phyloP scores from a whole-genome alignment of 2,329 filamentous ascomycete species.

The Pseudogymnoascus sp. region DNA sequence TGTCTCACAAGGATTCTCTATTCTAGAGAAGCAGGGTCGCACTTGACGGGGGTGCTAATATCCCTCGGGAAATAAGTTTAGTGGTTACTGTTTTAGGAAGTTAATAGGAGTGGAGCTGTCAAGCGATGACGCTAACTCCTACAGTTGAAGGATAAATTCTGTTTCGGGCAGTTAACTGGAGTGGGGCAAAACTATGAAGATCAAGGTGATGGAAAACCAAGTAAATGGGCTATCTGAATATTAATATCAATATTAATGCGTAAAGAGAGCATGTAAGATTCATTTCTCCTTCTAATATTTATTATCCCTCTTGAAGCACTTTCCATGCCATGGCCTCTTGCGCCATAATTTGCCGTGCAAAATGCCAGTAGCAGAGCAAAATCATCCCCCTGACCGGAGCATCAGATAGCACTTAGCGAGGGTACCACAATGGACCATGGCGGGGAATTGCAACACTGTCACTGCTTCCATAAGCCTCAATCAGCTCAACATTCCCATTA shows the following conservation, averaged over 20 bases:
- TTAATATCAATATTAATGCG: not conserved
- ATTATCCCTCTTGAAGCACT: not conserved
- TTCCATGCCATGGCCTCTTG: not conserved
- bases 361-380: not conserved
- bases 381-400: not conserved
- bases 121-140: not conserved
- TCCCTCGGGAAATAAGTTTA: not conserved
- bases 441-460: not conserved
- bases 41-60: not conserved
- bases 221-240: not conserved
- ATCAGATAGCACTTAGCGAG: not conserved
- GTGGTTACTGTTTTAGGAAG: not conserved
- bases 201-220: no score
- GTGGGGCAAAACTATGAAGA: no score
- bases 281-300: not conserved
- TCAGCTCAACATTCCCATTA: not conserved
- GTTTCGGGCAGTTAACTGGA: no score
- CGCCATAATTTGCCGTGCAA: not conserved
- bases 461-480: not conserved
- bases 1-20: not conserved
- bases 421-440: not conserved
- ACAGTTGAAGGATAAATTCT: not conserved
- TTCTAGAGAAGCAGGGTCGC: not conserved
- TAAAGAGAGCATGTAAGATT: not conserved
- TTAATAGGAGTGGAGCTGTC: not conserved